Conservation (phyloP, 495 filamentous ascomycete genomes). For the Penicillium paradoxum region DNA sequence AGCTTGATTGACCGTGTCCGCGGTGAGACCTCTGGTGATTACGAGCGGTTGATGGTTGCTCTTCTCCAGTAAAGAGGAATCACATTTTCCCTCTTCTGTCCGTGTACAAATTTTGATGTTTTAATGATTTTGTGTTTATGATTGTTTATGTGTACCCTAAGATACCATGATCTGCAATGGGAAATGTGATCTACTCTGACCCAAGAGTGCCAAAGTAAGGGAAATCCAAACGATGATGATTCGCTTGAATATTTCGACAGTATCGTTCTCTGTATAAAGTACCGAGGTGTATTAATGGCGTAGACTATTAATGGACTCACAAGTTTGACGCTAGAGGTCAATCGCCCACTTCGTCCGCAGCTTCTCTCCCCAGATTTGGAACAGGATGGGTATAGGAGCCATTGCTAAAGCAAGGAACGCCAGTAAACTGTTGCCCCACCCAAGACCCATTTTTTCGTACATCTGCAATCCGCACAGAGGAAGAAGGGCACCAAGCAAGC, state of each 20-base stretch:
- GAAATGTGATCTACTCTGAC: not conserved
- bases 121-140: not conserved
- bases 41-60: constrained; percentile 53
- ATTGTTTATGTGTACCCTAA: not conserved
- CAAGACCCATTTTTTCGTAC: constrained; percentile 55
- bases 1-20: constrained; percentile 61
- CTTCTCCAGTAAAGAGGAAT: constrained; percentile 27
- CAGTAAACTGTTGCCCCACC: constrained; percentile 64
- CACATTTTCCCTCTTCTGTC: no score
- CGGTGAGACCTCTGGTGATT: constrained; percentile 85
- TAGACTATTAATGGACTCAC: no score
- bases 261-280: no score
- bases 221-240: not conserved
- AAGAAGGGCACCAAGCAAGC: constrained; percentile 55
- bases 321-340: not conserved
- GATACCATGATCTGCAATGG: constrained; percentile 3
- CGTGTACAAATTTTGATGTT: not conserved
- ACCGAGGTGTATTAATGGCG: no score
- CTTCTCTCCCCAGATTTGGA: not conserved
- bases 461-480: constrained; percentile 59
- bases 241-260: no score
- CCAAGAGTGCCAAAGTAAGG: not conserved
- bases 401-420: constrained; percentile 58
- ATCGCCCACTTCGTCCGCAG: not conserved
- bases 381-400: constrained; percentile 28